Evolutionary conservation across 192 early-diverging fungal genomes (phyloP).

Genomic region (Lunasporangiospora selenospora): DNA sequence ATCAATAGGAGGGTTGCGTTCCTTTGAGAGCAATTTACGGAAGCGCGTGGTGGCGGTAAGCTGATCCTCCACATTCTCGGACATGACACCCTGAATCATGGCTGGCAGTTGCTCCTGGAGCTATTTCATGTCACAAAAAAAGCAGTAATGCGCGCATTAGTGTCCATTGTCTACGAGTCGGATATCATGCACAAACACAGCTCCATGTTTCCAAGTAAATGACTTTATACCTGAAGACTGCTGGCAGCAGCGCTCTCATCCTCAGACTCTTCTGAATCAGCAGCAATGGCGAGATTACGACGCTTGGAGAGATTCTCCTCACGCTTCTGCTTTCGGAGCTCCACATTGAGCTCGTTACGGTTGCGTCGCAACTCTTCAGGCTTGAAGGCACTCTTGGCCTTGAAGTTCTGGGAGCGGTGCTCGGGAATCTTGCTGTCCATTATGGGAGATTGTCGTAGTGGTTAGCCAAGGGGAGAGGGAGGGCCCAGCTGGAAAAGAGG

Average conservation of each 20-base stretch:
- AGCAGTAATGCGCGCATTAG: too few relatives aligned
- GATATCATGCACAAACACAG: constrained; percentile 10
- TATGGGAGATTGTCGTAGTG: too few relatives aligned
- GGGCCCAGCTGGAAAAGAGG: too few relatives aligned
- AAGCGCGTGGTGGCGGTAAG: constrained; percentile 51
- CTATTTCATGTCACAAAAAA: too few relatives aligned
- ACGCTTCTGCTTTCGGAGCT: constrained; percentile 56
- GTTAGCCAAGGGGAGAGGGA: too few relatives aligned
- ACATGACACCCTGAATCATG: constrained; percentile 40
- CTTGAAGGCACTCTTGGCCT: constrained; percentile 67
- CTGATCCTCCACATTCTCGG: constrained; percentile 52
- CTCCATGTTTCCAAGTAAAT: constrained; percentile 3
- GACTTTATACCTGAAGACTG: constrained; percentile 15
- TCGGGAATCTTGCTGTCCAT: constrained; percentile 55
- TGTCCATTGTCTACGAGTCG: background rate
- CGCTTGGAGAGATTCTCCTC: constrained; percentile 57
- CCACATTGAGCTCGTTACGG: constrained; percentile 53
- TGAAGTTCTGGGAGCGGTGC: constrained; percentile 56
- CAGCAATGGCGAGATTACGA: constrained; percentile 41
- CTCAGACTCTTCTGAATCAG: constrained; percentile 47
- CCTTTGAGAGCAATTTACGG: constrained; percentile 58
- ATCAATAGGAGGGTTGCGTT: constrained; percentile 59
- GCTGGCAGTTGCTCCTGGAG: constrained; percentile 16
- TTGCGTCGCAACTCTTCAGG: constrained; percentile 53
- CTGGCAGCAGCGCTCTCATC: constrained; percentile 36